Base-by-base conservation (phyloP, 768 basidiomycete species). In the Dendrothele bispora region DNA sequence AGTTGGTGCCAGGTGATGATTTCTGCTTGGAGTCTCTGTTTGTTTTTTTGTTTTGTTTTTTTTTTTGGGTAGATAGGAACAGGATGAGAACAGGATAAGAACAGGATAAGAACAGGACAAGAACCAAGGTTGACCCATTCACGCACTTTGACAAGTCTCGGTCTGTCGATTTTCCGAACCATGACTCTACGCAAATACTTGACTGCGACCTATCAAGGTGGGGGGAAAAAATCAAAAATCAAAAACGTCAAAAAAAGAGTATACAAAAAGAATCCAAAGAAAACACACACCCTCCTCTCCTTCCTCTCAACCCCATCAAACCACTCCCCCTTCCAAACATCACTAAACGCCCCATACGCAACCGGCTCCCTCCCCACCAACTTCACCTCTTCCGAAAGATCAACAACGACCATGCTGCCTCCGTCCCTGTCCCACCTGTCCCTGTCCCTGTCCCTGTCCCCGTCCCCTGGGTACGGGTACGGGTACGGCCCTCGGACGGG, bases 281-380 rank as follows among this genome's bases (percentile, higher is more conserved):
- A 27, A 26, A 11, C 28, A 43, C 63, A 55, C 39, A 75, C 73
- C 41, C 57, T 55, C 43, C 66, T 60, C 3, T 66, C 60, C 21
- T 69, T 61, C 39, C 62, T 68, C 56, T 66, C 75, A 56, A 68
- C 68, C 14, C 71, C 62, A 49, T 77, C 78, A 51, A 67, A 70
- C 81, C 80, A 82, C 4, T 59, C 52, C 0, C 78, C 82, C 59
- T 79, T 78, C 80, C 80, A 83, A 4, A 83, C 78, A 56, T 83
- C 82, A 25, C 79, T 73, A 47, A 83, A 84, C 5, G 77, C 72
- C 1, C 82, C 82, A 60, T 76, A 72, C 22, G 68, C 76, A 28
- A 79, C 71, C 0, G 80, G 70, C 49, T 71, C 63, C 38, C 70
- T 64, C 2, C 79, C 80, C 15, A 77, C 59, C 46, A 46, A 30